These are phyloP conservation scores for Acanthamoeba healyi DNA, from an alignment of 208 protist species.

Conservation along the genomic window DNA sequence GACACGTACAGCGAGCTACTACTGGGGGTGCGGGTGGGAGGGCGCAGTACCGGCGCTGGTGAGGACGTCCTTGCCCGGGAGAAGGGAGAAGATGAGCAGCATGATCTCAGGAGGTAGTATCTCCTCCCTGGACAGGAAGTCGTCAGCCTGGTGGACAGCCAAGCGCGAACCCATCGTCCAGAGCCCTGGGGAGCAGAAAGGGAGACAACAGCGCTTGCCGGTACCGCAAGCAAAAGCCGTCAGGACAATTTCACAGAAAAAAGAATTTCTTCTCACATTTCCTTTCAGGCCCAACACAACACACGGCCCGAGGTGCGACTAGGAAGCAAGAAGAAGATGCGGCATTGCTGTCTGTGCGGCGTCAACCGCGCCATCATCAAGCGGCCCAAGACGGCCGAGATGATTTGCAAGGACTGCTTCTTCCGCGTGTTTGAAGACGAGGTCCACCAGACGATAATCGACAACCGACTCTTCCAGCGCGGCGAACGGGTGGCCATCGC, in stretches of 20 bases:
- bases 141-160: no score
- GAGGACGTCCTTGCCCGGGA: background rate
- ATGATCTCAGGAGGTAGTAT: background rate
- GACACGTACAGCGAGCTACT: no score
- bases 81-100: background rate
- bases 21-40: no score
- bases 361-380: slow-evolving; percentile 88
- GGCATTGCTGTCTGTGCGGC: background rate
- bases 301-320: no score
- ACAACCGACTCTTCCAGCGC: slow-evolving; percentile 93
- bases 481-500: slow-evolving; percentile 96
- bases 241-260: no score
- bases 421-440: slow-evolving; percentile 96
- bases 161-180: no score
- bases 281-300: no score
- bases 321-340: no score
- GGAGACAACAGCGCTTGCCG: no score
- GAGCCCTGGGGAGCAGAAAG: no score
- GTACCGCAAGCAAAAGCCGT: no score
- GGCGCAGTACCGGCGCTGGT: background rate
- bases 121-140: background rate
- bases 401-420: slow-evolving; percentile 97
- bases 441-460: slow-evolving; percentile 96
- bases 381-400: slow-evolving; percentile 93
- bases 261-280: background rate